phyloP scores from a whole-genome alignment of 225 moss, liverwort and hornwort species.

The Ulota crispa region DNA sequence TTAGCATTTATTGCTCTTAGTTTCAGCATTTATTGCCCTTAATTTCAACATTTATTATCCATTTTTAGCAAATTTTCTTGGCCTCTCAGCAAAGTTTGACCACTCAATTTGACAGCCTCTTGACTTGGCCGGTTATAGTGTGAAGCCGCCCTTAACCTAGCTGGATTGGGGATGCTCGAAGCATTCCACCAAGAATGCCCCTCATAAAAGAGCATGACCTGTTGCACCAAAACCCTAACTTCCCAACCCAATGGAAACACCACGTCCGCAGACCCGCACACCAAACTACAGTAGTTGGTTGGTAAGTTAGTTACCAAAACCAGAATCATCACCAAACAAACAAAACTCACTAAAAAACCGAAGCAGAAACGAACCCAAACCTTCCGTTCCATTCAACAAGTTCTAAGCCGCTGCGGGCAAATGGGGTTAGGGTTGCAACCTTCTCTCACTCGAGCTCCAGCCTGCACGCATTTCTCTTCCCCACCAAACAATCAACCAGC shows the following conservation, averaged over 20 bases:
- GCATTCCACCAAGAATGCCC: no score
- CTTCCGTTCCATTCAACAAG: not conserved
- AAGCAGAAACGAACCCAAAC: not conserved
- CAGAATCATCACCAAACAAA: not conserved
- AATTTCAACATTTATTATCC: no score
- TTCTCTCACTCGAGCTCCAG: not conserved
- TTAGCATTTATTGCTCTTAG: no score
- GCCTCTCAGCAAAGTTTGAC: no score
- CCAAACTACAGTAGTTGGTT: not conserved
- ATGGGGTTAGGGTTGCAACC: not conserved
- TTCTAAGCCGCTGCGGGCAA: not conserved
- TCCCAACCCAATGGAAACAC: not conserved
- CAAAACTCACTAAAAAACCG: no score
- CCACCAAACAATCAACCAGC: not conserved
- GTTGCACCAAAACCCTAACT: not conserved
- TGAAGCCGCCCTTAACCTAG: no score
- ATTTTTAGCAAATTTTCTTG: no score
- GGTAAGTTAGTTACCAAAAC: constrained; percentile 9
- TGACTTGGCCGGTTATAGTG: no score
- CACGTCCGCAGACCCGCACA: not conserved
- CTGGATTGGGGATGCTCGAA: no score
- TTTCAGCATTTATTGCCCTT: no score
- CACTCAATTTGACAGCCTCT: no score
- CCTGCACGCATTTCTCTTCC: not conserved
- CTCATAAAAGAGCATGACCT: no score